Evolutionary conservation across 192 early-diverging fungal species (phyloP).

Genomic region (Coemansia furcata): DNA sequence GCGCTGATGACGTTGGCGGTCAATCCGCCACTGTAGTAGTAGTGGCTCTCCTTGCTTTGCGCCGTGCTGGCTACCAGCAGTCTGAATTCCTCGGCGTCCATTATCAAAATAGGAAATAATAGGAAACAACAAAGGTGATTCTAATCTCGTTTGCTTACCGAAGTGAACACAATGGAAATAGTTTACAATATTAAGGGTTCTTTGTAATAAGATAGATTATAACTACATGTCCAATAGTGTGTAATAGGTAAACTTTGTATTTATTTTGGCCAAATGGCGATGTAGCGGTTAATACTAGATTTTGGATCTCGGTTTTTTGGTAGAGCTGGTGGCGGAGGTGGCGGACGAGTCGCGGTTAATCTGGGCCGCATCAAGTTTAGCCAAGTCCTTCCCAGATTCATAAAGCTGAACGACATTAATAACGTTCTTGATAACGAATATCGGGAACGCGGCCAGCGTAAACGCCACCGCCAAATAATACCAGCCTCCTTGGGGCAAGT

Average conservation of each 20-base stretch:
- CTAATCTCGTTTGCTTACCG: background rate
- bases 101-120: too few relatives aligned
- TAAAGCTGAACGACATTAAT: conserved; percentile 94
- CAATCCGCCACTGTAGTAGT: conserved; percentile 33
- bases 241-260: too few relatives aligned
- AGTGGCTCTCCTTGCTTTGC: conserved; percentile 27
- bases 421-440: conserved; percentile 85
- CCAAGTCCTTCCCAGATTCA: conserved; percentile 78
- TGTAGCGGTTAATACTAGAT: background rate
- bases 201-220: background rate
- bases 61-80: background rate
- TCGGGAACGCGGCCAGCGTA: conserved; percentile 57
- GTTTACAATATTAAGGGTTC: background rate
- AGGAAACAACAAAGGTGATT: too few relatives aligned
- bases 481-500: conserved; percentile 10
- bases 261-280: too few relatives aligned
- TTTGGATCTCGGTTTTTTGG: background rate
- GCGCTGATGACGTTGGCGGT: conserved; percentile 15
- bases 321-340: background rate
- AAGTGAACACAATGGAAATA: background rate
- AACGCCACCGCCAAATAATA: conserved; percentile 12
- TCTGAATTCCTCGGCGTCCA: background rate
- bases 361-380: conserved; percentile 58
- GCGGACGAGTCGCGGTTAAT: conserved; percentile 17
- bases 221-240: background rate